These are phyloP conservation scores for Lolium multiflorum DNA, from an alignment of 176 grass and related monocot genomes.

Conservation along the genomic window DNA sequence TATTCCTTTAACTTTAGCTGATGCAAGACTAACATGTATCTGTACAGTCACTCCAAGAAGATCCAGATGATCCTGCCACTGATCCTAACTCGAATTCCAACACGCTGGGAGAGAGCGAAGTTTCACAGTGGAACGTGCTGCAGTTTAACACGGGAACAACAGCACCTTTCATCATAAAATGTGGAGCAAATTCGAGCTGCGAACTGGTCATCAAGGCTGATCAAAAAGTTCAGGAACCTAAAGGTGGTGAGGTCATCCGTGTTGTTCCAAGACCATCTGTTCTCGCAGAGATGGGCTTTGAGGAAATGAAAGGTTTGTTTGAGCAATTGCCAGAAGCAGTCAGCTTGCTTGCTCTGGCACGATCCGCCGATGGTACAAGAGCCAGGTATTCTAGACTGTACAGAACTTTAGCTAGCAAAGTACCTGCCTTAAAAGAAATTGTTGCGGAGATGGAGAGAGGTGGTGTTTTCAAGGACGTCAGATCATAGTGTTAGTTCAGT, in stretches of 20 bases:
- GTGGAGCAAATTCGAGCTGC: slow-evolving; percentile 85
- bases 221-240: slow-evolving; percentile 77
- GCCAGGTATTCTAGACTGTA: slow-evolving; percentile 99
- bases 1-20: slow-evolving; percentile 13
- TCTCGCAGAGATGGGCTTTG: slow-evolving; percentile 84
- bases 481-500: slow-evolving; percentile 55
- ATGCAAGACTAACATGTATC: slow-evolving; percentile 42
- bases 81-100: slow-evolving; percentile 51
- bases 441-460: slow-evolving; percentile 83
- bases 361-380: slow-evolving; percentile 91
- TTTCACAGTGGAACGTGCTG: slow-evolving; percentile 94
- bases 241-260: slow-evolving; percentile 84
- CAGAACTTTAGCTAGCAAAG: slow-evolving; percentile 94
- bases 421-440: slow-evolving; percentile 85
- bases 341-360: slow-evolving; percentile 92
- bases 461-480: slow-evolving; percentile 90
- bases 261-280: slow-evolving; percentile 85
- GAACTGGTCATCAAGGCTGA: slow-evolving; percentile 93
- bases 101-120: slow-evolving; percentile 65
- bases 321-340: slow-evolving; percentile 91
- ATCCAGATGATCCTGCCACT: slow-evolving; percentile 54
- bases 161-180: slow-evolving; percentile 94
- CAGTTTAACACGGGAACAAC: slow-evolving; percentile 97
- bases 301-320: slow-evolving; percentile 79
- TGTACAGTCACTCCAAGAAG: slow-evolving; percentile 80